These are phyloP conservation scores for Parmelia sp. DNA, from an alignment of 495 filamentous ascomycete species.

Conservation along the genomic window DNA sequence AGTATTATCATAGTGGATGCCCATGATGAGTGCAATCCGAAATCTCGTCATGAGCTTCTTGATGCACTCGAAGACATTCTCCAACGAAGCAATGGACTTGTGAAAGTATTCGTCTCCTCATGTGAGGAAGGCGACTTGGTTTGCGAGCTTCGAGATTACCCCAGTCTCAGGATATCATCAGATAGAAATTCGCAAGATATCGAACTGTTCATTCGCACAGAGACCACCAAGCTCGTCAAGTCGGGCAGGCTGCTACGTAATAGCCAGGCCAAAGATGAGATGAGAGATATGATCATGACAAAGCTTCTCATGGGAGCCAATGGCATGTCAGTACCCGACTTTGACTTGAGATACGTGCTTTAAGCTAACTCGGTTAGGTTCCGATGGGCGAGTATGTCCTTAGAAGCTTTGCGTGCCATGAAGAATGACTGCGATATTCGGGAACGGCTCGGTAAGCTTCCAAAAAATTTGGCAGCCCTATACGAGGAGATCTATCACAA, in stretches of 20 bases:
- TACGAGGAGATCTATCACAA: background rate
- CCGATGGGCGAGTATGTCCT: background rate
- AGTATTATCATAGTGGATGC: slow-evolving; percentile 42
- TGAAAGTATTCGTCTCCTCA: slow-evolving; percentile 45
- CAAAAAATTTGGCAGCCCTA: background rate
- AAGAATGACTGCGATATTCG: background rate
- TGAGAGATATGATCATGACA: background rate
- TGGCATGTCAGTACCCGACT: slow-evolving; percentile 6
- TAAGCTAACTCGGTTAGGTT: background rate
- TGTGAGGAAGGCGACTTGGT: slow-evolving; percentile 36
- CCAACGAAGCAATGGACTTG: slow-evolving; percentile 24
- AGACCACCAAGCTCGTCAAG: slow-evolving; percentile 27
- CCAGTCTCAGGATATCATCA: slow-evolving; percentile 35
- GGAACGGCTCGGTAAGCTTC: background rate
- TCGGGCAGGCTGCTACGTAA: slow-evolving; percentile 17
- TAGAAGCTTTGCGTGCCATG: background rate
- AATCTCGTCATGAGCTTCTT: slow-evolving; percentile 30
- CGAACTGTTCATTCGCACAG: slow-evolving; percentile 25
- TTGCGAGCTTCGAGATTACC: slow-evolving; percentile 21
- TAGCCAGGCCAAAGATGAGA: background rate
- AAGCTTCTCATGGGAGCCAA: background rate
- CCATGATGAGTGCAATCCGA: slow-evolving; percentile 40
- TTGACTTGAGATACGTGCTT: too few relatives aligned
- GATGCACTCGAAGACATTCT: slow-evolving; percentile 31
- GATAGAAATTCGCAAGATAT: slow-evolving; percentile 32